A percentile compares a stretch with the other conserved stretches of the same genome.
These are phyloP conservation scores for Venturia effusa DNA, from an alignment of 2,329 filamentous ascomycete species.

Conservation along the genomic window DNA sequence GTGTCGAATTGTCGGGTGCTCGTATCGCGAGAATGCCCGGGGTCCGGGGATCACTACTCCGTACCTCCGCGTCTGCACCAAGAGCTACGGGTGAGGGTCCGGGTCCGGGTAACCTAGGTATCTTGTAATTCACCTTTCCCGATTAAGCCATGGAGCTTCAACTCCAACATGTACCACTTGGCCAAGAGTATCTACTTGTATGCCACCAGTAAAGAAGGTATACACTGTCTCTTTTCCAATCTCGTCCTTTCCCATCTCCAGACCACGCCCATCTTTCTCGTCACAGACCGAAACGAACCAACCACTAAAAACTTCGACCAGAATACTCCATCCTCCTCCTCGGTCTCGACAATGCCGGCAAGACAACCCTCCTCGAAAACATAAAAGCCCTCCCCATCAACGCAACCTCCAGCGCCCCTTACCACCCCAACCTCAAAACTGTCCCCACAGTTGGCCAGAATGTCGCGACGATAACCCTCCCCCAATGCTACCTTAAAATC, in stretches of 20 bases:
- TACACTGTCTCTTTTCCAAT: slow-evolving; percentile 2
- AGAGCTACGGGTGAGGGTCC: no score
- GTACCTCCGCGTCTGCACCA: no score
- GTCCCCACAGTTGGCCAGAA: slow-evolving; percentile 97
- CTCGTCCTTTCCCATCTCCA: background rate
- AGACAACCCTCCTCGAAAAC: slow-evolving; percentile 95
- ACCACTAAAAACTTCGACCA: slow-evolving; percentile 24
- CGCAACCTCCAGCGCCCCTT: slow-evolving; percentile 39
- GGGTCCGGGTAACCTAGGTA: no score
- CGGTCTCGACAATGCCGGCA: slow-evolving; percentile 95
- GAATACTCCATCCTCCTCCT: slow-evolving; percentile 97
- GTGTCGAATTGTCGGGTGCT: background rate
- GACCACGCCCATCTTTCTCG: no score
- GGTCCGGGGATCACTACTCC: no score
- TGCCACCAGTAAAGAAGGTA: slow-evolving; percentile 93
- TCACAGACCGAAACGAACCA: no score
- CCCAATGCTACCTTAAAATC: slow-evolving; percentile 94
- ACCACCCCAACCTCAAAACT: slow-evolving; percentile 65
- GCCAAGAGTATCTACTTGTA: slow-evolving; percentile 90
- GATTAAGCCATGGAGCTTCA: background rate
- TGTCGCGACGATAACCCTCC: slow-evolving; percentile 79
- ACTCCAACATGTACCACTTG: slow-evolving; percentile 73
- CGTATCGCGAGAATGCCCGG: background rate
- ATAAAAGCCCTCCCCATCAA: slow-evolving; percentile 79
- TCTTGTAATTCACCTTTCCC: no score